Evolutionary conservation across 805 yeast genomes (phyloP).

Genomic region (Metschnikowia picachoensis): DNA sequence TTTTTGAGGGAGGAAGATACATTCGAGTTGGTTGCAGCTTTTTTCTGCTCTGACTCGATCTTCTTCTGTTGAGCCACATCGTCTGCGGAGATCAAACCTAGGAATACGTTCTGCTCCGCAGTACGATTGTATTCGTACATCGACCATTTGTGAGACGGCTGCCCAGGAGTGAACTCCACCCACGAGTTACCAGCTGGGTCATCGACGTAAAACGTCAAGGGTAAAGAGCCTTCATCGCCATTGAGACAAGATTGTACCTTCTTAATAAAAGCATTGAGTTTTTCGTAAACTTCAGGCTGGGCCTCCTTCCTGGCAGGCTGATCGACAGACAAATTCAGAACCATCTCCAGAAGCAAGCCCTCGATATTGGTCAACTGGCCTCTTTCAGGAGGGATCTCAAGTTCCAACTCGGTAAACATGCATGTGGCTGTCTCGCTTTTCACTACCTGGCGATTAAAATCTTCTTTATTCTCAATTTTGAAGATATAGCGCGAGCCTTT

Average conservation of each 20-base stretch:
- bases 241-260: slow-evolving; percentile 57
- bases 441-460: slow-evolving; percentile 86
- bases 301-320: slow-evolving; percentile 73
- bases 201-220: slow-evolving; percentile 74
- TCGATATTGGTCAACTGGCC: slow-evolving; percentile 93
- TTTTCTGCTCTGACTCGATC: slow-evolving; percentile 48
- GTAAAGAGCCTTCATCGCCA: slow-evolving; percentile 67
- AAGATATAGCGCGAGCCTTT: slow-evolving; percentile 76
- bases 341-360: slow-evolving; percentile 81
- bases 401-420: slow-evolving; percentile 76
- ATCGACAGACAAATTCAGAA: slow-evolving; percentile 72
- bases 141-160: slow-evolving; percentile 86
- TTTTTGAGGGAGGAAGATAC: slow-evolving; percentile 23
- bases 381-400: slow-evolving; percentile 92
- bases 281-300: slow-evolving; percentile 71
- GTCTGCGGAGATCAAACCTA: slow-evolving; percentile 76
- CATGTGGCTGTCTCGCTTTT: slow-evolving; percentile 84
- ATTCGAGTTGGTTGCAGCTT: slow-evolving; percentile 36
- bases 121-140: slow-evolving; percentile 77
- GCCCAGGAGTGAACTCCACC: slow-evolving; percentile 86
- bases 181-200: slow-evolving; percentile 98
- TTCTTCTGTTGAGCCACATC: slow-evolving; percentile 47
- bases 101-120: slow-evolving; percentile 79
- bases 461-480: slow-evolving; percentile 62
- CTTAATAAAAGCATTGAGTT: slow-evolving; percentile 66